Evolutionary conservation across 306 rosid species (phyloP), one percentile per base, ranked within the genome.

Genomic region (Crataegus laevigata): DNA sequence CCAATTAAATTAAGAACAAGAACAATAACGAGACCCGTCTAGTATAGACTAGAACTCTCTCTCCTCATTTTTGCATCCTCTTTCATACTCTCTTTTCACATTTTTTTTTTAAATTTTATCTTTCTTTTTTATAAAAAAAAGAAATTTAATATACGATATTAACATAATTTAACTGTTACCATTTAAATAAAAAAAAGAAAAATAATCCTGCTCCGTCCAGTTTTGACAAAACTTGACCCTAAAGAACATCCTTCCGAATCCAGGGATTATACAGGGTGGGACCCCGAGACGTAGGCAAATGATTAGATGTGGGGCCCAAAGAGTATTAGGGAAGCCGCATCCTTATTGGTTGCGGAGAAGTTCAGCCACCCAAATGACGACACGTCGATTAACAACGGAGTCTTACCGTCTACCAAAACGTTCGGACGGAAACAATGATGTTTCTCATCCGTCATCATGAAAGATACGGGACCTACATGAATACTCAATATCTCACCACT

Each of bases 261-360:
- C 63, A 43, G 19, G 14, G 79, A 38, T 24, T 12, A 60, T 51
- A 26, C 14, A n/a, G 17, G 50, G 13, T 34, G 58, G 71, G 71
- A 69, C 72, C 65, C 11, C 18, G 55, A 26, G 51, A 55, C 72
- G 25, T 25, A 26, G 22, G 50, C 36, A 82, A 60, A 77, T 75
- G 85, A 83, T 75, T 72, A 4, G 8, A 69, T 54, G 18, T 83
- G 83, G 93, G 87, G 8, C 85, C 88, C 79, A 0, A 18, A 66
- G 32, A 51, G 70, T 42, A 82, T 83, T 83, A 66, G 34, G 63
- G 82, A 75, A 72, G 79, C 88, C 88, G 87, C 90, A 79, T 83
- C 75, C 81, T 61, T 25, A 79, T 82, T 80, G 78, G 85, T 85
- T 79, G 72, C 83, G 61, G 67, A 29, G 38, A 59, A 66, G 81